phyloP scores from a whole-genome alignment of 2,329 filamentous ascomycete genomes.

The Penicillium concentricum region DNA sequence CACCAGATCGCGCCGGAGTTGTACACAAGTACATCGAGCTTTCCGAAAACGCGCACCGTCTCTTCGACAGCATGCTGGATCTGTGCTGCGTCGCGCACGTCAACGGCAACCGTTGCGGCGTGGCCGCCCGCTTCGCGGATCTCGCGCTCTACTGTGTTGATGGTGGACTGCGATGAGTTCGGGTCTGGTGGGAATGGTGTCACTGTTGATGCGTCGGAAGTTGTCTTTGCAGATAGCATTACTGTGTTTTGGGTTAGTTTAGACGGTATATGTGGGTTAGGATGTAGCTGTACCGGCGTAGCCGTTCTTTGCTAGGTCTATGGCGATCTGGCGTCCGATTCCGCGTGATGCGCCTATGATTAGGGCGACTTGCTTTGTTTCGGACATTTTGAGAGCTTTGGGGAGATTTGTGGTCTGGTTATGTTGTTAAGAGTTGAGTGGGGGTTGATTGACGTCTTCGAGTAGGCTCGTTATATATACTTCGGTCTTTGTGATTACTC shows the following conservation, averaged over 20 bases:
- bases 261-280: neutral
- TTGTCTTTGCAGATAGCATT: constrained; percentile 74
- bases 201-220: constrained; percentile 59
- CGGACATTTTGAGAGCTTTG: neutral
- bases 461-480: neutral
- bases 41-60: constrained; percentile 59
- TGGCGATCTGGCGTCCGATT: constrained; percentile 76
- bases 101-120: constrained; percentile 66
- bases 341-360: constrained; percentile 75
- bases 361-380: constrained; percentile 57
- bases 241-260: constrained; percentile 49
- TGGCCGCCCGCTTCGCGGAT: constrained; percentile 64
- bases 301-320: constrained; percentile 69
- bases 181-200: constrained; percentile 70
- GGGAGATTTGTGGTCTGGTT: neutral
- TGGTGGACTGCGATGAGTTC: constrained; percentile 72
- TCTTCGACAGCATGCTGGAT: constrained; percentile 60
- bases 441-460: neutral
- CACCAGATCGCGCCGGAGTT: constrained; percentile 87
- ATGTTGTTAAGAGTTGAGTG: neutral
- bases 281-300: constrained; percentile 61
- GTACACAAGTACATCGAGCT: constrained; percentile 74
- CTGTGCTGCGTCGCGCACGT: constrained; percentile 64
- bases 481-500: neutral
- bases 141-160: constrained; percentile 75